Evolutionary conservation across 805 yeast species (phyloP).

Genomic region (Pichia eremophila): DNA sequence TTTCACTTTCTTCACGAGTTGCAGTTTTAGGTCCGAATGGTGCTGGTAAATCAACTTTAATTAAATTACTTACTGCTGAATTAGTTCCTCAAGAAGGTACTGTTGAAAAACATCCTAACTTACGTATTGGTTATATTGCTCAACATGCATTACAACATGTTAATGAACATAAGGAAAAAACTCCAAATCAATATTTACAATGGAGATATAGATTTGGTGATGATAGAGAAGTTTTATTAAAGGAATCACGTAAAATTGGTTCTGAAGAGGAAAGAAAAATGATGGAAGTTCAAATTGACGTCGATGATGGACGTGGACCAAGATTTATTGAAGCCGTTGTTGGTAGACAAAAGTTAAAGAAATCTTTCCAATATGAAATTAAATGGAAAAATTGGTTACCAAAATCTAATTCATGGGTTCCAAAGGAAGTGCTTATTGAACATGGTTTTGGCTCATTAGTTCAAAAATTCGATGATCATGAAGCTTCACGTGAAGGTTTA

Average conservation of each 20-base stretch:
- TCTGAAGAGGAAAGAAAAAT: constrained; percentile 61
- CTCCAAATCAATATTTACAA: constrained; percentile 95
- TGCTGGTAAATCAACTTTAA: constrained; percentile 96
- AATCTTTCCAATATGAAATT: constrained; percentile 92
- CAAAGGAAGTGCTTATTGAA: constrained; percentile 71
- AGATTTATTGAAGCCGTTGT: constrained; percentile 89
- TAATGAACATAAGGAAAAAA: constrained; percentile 93
- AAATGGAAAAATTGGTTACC: constrained; percentile 93
- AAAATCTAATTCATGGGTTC: constrained; percentile 87
- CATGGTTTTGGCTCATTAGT: constrained; percentile 85
- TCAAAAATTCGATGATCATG: constrained; percentile 97
- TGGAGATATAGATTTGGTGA: constrained; percentile 98
- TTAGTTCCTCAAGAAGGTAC: constrained; percentile 76
- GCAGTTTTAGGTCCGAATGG: constrained; percentile 97
- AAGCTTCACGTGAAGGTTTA: constrained; percentile 97
- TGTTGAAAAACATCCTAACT: constrained; percentile 95
- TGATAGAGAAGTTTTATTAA: constrained; percentile 90
- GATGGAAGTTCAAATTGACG: constrained; percentile 70
- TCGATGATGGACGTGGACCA: constrained; percentile 76
- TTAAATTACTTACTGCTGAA: constrained; percentile 89
- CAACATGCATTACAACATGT: constrained; percentile 98
- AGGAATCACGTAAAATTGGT: constrained; percentile 83
- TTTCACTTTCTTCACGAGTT: constrained; percentile 91
- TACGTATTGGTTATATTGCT: constrained; percentile 97
- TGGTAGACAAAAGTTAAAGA: constrained; percentile 95